Percentiles rank a stretch among this genome's conserved stretches.
These are phyloP conservation scores for Anisodus acutangulus DNA, from an alignment of 257 asterid species.

Conservation along the genomic window DNA sequence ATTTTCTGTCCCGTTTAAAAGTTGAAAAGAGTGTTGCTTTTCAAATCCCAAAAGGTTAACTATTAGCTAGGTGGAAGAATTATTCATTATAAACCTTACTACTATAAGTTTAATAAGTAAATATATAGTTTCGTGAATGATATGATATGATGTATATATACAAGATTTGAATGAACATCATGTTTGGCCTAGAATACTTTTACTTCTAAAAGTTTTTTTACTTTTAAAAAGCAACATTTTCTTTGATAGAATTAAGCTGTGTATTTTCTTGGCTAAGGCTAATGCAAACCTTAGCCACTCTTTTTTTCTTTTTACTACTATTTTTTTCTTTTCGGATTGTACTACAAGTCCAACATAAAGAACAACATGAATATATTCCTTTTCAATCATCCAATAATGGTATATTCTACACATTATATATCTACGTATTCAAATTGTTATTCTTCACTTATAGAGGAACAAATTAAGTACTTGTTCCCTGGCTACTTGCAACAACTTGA, in stretches of 20 bases:
- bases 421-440: conserved; percentile 10
- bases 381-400: background rate
- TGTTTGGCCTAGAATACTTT: background rate
- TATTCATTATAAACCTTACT: background rate
- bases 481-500: conserved; percentile 21
- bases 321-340: background rate
- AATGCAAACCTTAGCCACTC: background rate
- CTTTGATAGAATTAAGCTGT: background rate
- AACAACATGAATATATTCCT: background rate
- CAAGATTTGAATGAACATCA: background rate
- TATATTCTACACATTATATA: background rate
- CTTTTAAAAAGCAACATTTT: background rate
- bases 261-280: no score
- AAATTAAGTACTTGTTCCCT: conserved; percentile 6
- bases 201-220: background rate
- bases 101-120: background rate
- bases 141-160: background rate
- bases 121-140: background rate
- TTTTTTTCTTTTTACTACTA: background rate
- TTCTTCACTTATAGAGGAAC: conserved; percentile 17
- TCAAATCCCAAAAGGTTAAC: no score
- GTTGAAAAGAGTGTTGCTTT: no score
- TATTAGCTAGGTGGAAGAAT: background rate
- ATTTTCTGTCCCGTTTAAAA: no score
- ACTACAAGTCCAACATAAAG: background rate